phyloP scores from a whole-genome alignment of 192 early-diverging fungal species.

The Dissophora globulifera region DNA sequence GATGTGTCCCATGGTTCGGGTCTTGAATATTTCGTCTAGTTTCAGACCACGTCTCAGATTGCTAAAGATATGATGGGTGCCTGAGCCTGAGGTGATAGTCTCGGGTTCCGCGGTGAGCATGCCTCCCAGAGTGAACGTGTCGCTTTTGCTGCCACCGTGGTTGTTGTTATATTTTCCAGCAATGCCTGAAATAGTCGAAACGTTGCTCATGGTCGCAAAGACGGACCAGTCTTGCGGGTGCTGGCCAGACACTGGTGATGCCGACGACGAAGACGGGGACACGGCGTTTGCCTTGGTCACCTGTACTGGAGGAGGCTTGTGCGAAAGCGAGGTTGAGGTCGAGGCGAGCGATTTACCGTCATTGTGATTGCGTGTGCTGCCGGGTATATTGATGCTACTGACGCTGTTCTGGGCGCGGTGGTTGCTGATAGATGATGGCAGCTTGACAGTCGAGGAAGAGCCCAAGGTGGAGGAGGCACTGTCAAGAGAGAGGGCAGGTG shows the following conservation, averaged over 20 bases:
- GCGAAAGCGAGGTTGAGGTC: too few relatives aligned
- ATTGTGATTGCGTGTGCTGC: background rate
- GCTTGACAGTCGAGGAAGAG: background rate
- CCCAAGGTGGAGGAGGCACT: background rate
- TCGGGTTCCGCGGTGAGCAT: background rate
- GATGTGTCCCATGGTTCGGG: slow-evolving; percentile 3
- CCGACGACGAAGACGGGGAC: too few relatives aligned
- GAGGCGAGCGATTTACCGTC: background rate
- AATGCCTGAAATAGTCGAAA: slow-evolving; percentile 30
- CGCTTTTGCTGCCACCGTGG: too few relatives aligned
- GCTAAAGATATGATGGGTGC: too few relatives aligned
- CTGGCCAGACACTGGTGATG: too few relatives aligned
- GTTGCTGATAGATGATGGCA: background rate
- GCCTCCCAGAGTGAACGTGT: background rate
- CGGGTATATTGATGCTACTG: background rate
- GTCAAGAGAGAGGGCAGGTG: background rate
- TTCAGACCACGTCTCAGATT: too few relatives aligned
- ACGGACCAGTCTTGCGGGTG: slow-evolving; percentile 39
- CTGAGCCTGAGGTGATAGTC: too few relatives aligned
- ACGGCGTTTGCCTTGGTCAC: too few relatives aligned
- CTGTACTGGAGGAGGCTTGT: too few relatives aligned
- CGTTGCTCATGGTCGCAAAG: slow-evolving; percentile 52
- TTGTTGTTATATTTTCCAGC: slow-evolving; percentile 13
- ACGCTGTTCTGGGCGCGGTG: background rate
- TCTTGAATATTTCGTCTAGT: slow-evolving; percentile 32